Evolutionary conservation across 2,329 filamentous ascomycete species (phyloP).

Genomic region (Epichloe gansuensis): DNA sequence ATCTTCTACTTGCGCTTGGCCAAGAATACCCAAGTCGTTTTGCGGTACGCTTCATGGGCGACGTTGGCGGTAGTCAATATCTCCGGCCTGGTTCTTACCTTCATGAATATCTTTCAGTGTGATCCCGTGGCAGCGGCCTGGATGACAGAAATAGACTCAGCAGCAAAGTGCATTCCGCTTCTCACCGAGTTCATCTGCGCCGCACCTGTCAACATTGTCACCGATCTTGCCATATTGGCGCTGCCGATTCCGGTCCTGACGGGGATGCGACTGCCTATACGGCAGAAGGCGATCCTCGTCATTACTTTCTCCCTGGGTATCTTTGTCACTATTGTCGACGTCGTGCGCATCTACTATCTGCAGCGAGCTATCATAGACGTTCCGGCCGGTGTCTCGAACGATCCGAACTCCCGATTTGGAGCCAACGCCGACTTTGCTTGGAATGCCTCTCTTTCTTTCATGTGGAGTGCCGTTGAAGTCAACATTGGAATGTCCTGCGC

Average conservation of each 20-base stretch:
- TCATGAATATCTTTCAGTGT: constrained; percentile 84
- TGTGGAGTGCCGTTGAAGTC: constrained; percentile 91
- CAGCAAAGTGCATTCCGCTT: constrained; percentile 39
- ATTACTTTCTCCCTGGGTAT: constrained; percentile 78
- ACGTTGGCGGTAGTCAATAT: constrained; percentile 68
- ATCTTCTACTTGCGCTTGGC: constrained; percentile 81
- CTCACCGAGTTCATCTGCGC: constrained; percentile 58
- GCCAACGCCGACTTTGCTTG: constrained; percentile 45
- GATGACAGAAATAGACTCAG: constrained; percentile 22
- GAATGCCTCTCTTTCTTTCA: constrained; percentile 74
- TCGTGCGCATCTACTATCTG: constrained; percentile 80
- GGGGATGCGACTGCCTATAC: constrained; percentile 68
- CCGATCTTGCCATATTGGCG: constrained; percentile 76
- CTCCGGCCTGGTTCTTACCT: constrained; percentile 65
- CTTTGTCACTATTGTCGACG: constrained; percentile 79
- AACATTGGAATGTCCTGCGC: constrained; percentile 83
- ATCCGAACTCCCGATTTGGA: constrained; percentile 35
- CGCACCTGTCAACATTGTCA: constrained; percentile 83
- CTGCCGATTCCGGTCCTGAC: constrained; percentile 83
- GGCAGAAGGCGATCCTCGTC: constrained; percentile 80
- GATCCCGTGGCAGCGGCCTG: constrained; percentile 61
- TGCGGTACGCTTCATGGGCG: constrained; percentile 71
- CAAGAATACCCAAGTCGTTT: constrained; percentile 61
- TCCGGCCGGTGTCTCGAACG: constrained; percentile 23
- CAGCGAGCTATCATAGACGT: constrained; percentile 52